Base-by-base conservation (phyloP, 176 grass and related monocot genomes). In the Ensete glaucum region DNA sequence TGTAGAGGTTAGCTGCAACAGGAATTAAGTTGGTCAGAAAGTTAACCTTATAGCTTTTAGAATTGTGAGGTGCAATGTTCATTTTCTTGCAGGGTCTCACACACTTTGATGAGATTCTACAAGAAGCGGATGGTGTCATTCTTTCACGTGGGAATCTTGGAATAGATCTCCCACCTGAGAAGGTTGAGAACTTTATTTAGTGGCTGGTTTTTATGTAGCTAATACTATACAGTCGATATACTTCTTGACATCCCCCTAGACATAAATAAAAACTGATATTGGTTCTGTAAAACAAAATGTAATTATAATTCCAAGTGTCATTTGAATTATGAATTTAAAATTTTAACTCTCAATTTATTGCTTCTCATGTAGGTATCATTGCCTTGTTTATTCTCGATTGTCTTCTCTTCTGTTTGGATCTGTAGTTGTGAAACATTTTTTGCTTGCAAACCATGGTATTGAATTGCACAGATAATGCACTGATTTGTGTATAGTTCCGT, bases 91-190 rank as follows among this genome's bases (percentile, higher is more conserved):
- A 99, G 96, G 96, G 96, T 23, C 85, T 99, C 79, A 99, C 90
- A 17, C 91, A 99, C 79, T 99, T 99, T 78, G 96, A 99, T 65
- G 96, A 95, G 80, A 99, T 99, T 73, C 81, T 99, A 50, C 78
- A 87, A 81, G 91, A 86, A 70, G 96, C 96, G 11, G 96, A 99
- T 74, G 91, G 96, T 68, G 91, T 99, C 62, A 99, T 99, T 81
- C 87, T 99, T 53, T 99, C 96, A 72, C 92, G 96, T 74, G 96
- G 96, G 71, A 89, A 95, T 82, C 79, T 99, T 8, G 96, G 96
- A 82, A 85, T 99, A 81, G 96, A 99, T 83, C 91, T 99, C 73
- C 96, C 96, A 76, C 88, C 96, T n/a, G 96, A 99, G 70, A 99
- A 95, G 88, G 96, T 99, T 54, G 10, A 26, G 9, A 21, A 21